Evolutionary conservation across 768 basidiomycete genomes (phyloP).

Genomic region (Termitomyces sp.): DNA sequence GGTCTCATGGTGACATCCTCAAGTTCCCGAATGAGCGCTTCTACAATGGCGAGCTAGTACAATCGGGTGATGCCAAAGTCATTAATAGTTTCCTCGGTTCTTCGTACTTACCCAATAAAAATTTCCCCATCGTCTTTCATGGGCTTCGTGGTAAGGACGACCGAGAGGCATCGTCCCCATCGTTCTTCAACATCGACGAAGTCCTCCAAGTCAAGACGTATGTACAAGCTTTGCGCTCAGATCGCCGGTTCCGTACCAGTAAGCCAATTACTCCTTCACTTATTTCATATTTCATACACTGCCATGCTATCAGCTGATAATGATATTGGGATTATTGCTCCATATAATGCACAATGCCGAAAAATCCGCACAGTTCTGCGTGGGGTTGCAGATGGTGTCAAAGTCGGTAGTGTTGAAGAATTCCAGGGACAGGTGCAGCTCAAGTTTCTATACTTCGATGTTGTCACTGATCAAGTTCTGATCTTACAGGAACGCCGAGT

Average conservation of each 20-base stretch:
- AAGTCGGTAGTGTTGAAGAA: constrained; percentile 65
- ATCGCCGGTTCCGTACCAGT: constrained; percentile 39
- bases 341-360: constrained; percentile 59
- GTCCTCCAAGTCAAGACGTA: constrained; percentile 50
- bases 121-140: constrained; percentile 64
- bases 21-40: constrained; percentile 59
- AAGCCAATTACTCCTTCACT: constrained; percentile 11
- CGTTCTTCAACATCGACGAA: constrained; percentile 69
- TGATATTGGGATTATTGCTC: constrained; percentile 68
- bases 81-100: constrained; percentile 38
- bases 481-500: constrained; percentile 45
- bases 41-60: constrained; percentile 50
- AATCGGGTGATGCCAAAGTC: constrained; percentile 37
- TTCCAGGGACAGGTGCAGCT: constrained; percentile 60
- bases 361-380: constrained; percentile 42
- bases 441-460: not conserved
- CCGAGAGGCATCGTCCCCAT: constrained; percentile 64
- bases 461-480: not conserved
- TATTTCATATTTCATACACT: not conserved
- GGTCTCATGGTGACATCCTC: constrained; percentile 59
- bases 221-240: constrained; percentile 30
- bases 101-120: constrained; percentile 34
- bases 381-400: constrained; percentile 33
- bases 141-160: constrained; percentile 57
- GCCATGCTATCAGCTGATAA: constrained; percentile 27